Percentiles rank a stretch among this genome's conserved stretches.
These are phyloP conservation scores for Cladosporium sp. DNA, from an alignment of 2,329 filamentous ascomycete genomes.

Conservation along the genomic window DNA sequence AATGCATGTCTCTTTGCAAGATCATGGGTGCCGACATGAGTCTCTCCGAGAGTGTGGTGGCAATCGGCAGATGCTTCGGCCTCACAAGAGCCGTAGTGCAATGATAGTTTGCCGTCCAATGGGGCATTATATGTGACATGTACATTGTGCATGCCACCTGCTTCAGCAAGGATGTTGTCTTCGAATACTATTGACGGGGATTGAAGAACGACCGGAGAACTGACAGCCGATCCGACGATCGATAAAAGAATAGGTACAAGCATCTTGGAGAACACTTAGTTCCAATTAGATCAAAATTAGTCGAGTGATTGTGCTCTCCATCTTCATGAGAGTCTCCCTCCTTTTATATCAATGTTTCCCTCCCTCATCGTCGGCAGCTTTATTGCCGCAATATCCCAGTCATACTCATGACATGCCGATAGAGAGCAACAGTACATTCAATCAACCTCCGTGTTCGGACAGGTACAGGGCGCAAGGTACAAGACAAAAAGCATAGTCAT, in stretches of 20 bases:
- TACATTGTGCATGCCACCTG: constrained; percentile 44
- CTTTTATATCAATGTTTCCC: too few relatives aligned
- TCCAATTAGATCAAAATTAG: too few relatives aligned
- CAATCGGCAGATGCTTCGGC: constrained; percentile 31
- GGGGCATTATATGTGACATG: constrained; percentile 40
- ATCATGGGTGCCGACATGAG: constrained; percentile 33
- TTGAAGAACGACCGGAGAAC: constrained; percentile 14
- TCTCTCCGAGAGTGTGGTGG: constrained; percentile 42
- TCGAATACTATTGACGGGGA: constrained; percentile 21
- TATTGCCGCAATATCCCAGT: too few relatives aligned
- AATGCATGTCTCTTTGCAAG: constrained; percentile 24
- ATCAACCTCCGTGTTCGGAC: not conserved
- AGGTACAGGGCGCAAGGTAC: not conserved
- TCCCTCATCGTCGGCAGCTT: too few relatives aligned
- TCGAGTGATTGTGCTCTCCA: too few relatives aligned
- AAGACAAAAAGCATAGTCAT: not conserved
- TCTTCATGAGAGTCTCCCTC: too few relatives aligned
- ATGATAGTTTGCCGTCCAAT: constrained; percentile 40
- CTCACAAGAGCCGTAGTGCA: constrained; percentile 45
- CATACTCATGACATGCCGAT: not conserved
- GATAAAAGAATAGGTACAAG: constrained; percentile 12
- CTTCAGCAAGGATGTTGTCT: constrained; percentile 24
- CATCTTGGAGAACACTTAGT: too few relatives aligned
- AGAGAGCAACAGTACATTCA: not conserved
- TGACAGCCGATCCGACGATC: constrained; percentile 16